These are phyloP conservation scores for Trichophyton benhamiae DNA, from an alignment of 2,329 filamentous ascomycete species.

Conservation along the genomic window DNA sequence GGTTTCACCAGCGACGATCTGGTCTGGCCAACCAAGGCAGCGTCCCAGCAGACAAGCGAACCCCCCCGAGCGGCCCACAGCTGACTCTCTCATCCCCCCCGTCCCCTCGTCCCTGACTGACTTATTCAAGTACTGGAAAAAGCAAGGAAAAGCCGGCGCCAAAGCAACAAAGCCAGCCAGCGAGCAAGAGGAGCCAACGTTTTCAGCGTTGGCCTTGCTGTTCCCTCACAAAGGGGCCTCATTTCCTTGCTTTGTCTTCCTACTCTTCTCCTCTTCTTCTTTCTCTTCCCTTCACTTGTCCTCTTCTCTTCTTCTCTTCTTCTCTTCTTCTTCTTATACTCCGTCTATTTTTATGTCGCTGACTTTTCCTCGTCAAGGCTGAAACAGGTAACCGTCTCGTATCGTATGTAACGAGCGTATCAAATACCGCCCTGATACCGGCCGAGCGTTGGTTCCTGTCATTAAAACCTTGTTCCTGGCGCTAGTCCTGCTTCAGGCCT, in stretches of 20 bases:
- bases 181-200: too few species aligned
- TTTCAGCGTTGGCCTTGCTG: too few species aligned
- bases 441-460: not conserved
- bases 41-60: not conserved
- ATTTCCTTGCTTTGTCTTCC: too few species aligned
- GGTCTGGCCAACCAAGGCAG: not conserved
- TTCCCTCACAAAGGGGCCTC: too few species aligned
- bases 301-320: not conserved
- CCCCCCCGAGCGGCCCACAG: not conserved
- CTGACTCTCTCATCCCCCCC: too few species aligned
- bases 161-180: too few species aligned
- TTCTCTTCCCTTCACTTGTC: not conserved
- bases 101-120: too few species aligned
- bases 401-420: not conserved
- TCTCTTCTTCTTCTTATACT: not conserved
- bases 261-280: too few species aligned
- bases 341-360: too few species aligned
- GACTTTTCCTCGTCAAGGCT: not conserved
- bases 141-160: too few species aligned
- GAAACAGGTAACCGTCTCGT: not conserved
- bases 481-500: not conserved
- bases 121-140: too few species aligned
- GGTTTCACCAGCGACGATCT: not conserved
- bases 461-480: conserved; percentile 1
- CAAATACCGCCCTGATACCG: not conserved